These are phyloP conservation scores for Aurifilum marmelostoma DNA, from an alignment of 2,329 filamentous ascomycete species.

Conservation along the genomic window DNA sequence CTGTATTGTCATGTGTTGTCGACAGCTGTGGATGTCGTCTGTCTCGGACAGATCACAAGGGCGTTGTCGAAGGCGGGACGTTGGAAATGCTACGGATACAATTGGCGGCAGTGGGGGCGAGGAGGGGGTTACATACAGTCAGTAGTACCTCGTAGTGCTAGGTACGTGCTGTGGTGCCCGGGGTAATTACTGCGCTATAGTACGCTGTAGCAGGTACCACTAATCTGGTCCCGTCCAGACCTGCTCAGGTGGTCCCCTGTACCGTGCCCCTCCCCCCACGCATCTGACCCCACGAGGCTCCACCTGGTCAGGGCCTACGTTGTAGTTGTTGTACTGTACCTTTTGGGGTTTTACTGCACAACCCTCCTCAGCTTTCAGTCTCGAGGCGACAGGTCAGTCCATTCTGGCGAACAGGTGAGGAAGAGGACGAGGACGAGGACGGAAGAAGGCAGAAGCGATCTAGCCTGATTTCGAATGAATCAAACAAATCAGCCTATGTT, in stretches of 20 bases:
- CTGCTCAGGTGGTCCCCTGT: neutral
- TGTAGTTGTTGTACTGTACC: neutral
- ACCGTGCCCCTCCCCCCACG: neutral
- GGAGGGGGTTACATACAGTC: neutral
- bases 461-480: too few relatives aligned
- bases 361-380: neutral
- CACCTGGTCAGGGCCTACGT: neutral
- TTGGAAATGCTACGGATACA: constrained; percentile 9
- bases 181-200: neutral
- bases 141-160: too few relatives aligned
- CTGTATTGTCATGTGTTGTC: constrained; percentile 16
- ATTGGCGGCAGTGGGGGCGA: neutral
- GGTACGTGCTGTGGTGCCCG: neutral
- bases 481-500: too few relatives aligned
- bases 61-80: neutral
- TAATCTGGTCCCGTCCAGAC: neutral
- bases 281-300: neutral
- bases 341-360: neutral
- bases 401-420: neutral
- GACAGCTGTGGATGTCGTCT: constrained; percentile 14
- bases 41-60: constrained; percentile 16
- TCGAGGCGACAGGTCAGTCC: neutral
- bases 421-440: neutral
- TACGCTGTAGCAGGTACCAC: neutral
- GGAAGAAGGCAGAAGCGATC: neutral